Base-by-base conservation (phyloP, 768 basidiomycete genomes). In the Leccinellum albellum region DNA sequence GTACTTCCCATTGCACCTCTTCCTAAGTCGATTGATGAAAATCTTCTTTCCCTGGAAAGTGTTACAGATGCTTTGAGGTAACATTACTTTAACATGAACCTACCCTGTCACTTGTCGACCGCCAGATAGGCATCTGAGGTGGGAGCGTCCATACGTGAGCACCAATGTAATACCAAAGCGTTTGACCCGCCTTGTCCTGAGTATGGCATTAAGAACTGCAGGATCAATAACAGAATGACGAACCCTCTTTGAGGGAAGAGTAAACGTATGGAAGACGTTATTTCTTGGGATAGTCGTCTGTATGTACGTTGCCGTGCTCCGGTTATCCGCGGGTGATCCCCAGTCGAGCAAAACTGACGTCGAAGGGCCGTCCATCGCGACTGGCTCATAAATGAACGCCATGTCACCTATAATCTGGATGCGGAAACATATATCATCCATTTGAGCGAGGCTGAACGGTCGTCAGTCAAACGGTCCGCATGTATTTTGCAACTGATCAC, bases 321-420 rank as follows among this genome's bases (percentile, higher is more conserved):
- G 62, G 44, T 79, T 80, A 28, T 66, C 71, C 15, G 62, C 51
- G 8, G 56, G 55, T 5, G 66, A 66, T 20, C 80, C 79, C 83
- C 84, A 87, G 59, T 84, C 82, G 42, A 86, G 72, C 24, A 85
- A 57, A 59, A 80, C 77, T 6, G 80, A 76, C 2, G 63, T 67
- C 4, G 63, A 63, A 9, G 74, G 70, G 1, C 72, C 76, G 51
- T 87, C 85, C 40, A 85, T 72, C 24, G 82, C 72, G 31, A 85
- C 71, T 0, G 86, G 86, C 56, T 83, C 80, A 50, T 81, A 77
- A 9, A 85, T 40, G 57, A 85, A 86, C 0, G 78, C 82, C 60
- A 79, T 64, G 9, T 75, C 59, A 2, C 53, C 54, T 8, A 70
- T 57, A 12, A 78, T 75, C 50, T 77, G 73, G 14, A 84, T 52